Evolutionary conservation across 2,329 filamentous ascomycete species (phyloP).

Genomic region (Pseudocercospora fuligena): DNA sequence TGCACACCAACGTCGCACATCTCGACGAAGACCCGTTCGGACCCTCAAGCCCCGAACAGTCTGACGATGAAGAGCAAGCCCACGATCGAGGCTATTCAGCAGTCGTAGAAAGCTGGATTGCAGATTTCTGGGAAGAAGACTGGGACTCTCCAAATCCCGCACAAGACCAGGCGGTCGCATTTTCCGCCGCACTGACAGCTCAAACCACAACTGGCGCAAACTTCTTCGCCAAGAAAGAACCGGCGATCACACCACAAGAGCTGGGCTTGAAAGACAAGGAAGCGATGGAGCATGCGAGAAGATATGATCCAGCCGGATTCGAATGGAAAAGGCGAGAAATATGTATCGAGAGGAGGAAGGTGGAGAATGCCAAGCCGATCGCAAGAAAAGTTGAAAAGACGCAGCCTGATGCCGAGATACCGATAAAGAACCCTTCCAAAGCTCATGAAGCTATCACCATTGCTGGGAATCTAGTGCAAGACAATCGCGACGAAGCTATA

Average conservation of each 20-base stretch:
- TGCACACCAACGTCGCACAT: background rate
- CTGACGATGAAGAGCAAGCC: background rate
- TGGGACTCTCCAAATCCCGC: background rate
- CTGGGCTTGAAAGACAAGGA: background rate
- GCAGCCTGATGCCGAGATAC: background rate
- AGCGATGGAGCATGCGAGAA: background rate
- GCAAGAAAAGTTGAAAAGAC: background rate
- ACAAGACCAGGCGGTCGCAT: background rate
- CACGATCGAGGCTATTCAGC: background rate
- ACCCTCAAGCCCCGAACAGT: background rate
- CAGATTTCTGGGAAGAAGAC: background rate
- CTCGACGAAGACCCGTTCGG: background rate
- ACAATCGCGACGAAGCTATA: background rate
- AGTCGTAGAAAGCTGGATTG: background rate
- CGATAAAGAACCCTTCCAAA: background rate
- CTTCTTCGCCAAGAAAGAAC: background rate
- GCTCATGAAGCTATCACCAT: background rate
- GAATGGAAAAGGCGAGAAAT: background rate
- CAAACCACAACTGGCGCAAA: background rate
- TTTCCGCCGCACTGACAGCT: background rate
- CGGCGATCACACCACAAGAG: background rate
- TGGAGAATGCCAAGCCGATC: background rate
- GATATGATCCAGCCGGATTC: background rate
- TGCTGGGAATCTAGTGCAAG: background rate
- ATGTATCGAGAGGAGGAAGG: background rate